A percentile compares a stretch with the other conserved stretches of the same genome.
Conservation (phyloP, 2,329 filamentous ascomycete genomes). For the Diaporthe vexans region DNA sequence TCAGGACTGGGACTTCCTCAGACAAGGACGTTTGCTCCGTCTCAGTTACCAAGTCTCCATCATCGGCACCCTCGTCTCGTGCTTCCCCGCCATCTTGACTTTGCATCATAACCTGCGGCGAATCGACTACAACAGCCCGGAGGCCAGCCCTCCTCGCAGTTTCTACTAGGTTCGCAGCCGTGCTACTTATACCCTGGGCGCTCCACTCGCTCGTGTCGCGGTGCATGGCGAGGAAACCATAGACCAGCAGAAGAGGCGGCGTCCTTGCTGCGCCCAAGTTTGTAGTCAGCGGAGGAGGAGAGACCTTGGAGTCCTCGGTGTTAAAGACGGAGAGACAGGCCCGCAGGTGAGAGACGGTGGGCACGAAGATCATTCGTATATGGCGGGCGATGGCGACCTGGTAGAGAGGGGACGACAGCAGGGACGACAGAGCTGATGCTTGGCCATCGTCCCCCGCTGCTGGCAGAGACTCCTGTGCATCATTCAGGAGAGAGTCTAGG, state of each 20-base stretch:
- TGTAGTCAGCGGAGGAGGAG: slow-evolving; percentile 52
- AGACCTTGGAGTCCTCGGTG: slow-evolving; percentile 52
- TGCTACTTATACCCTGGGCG: slow-evolving; percentile 77
- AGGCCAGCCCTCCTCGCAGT: slow-evolving; percentile 63
- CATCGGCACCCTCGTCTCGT: slow-evolving; percentile 31
- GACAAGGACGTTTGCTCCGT: slow-evolving; percentile 51
- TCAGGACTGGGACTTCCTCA: slow-evolving; percentile 73
- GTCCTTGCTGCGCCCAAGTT: slow-evolving; percentile 2
- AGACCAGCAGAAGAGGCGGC: slow-evolving; percentile 68
- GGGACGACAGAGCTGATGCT: slow-evolving; percentile 36
- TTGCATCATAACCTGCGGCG: slow-evolving; percentile 47
- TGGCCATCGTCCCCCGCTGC: not conserved
- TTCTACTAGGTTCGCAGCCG: slow-evolving; percentile 74
- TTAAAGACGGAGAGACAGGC: slow-evolving; percentile 77
- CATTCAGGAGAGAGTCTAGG: slow-evolving; percentile 67
- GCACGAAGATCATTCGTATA: slow-evolving; percentile 79
- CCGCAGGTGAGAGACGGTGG: slow-evolving; percentile 82
- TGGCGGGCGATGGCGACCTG: slow-evolving; percentile 78
- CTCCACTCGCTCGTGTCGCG: slow-evolving; percentile 80
- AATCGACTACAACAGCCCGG: slow-evolving; percentile 63
- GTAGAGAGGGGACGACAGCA: slow-evolving; percentile 76
- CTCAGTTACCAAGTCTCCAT: slow-evolving; percentile 42
- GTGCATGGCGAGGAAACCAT: slow-evolving; percentile 76
- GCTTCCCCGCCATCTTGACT: slow-evolving; percentile 29
- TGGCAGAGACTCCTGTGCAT: slow-evolving; percentile 52